Percentiles rank a stretch among this genome's conserved stretches.
These are phyloP conservation scores for Tetrapisispora nanseiensis DNA, from an alignment of 805 yeast genomes.

Conservation along the genomic window DNA sequence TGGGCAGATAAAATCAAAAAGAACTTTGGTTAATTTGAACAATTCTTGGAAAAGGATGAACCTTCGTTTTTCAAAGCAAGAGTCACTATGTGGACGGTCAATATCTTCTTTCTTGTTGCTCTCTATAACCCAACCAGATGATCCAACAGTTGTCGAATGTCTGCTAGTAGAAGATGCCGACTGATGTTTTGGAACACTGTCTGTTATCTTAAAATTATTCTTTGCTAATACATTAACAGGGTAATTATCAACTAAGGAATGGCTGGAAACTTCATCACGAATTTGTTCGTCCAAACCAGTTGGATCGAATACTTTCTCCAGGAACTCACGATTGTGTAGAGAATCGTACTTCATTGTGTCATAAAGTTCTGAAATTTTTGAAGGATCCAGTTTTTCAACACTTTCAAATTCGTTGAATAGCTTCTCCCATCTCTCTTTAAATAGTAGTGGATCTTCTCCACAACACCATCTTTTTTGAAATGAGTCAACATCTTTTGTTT, in stretches of 20 bases:
- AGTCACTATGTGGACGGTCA: slow-evolving; percentile 21
- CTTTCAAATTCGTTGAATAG: slow-evolving; percentile 82
- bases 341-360: slow-evolving; percentile 99
- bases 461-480: slow-evolving; percentile 91
- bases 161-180: slow-evolving; percentile 8
- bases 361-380: slow-evolving; percentile 89
- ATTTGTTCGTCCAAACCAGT: slow-evolving; percentile 34
- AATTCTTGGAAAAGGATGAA: slow-evolving; percentile 78
- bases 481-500: slow-evolving; percentile 48
- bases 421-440: slow-evolving; percentile 96
- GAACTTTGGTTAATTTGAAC: slow-evolving; percentile 79
- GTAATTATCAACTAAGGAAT: slow-evolving; percentile 54
- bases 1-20: slow-evolving; percentile 96
- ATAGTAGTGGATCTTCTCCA: slow-evolving; percentile 83
- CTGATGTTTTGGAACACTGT: slow-evolving; percentile 11
- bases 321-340: slow-evolving; percentile 81
- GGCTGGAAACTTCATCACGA: slow-evolving; percentile 22
- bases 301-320: slow-evolving; percentile 73
- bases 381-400: slow-evolving; percentile 94
- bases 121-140: slow-evolving; percentile 64
- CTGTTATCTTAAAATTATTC: slow-evolving; percentile 61
- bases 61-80: slow-evolving; percentile 68
- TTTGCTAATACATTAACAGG: slow-evolving; percentile 68
- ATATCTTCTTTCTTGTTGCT: slow-evolving; percentile 26
- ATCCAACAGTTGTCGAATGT: slow-evolving; percentile 40